These are phyloP conservation scores for Globisporangium lucens DNA, from an alignment of 352 stramenopile genomes.

Conservation along the genomic window DNA sequence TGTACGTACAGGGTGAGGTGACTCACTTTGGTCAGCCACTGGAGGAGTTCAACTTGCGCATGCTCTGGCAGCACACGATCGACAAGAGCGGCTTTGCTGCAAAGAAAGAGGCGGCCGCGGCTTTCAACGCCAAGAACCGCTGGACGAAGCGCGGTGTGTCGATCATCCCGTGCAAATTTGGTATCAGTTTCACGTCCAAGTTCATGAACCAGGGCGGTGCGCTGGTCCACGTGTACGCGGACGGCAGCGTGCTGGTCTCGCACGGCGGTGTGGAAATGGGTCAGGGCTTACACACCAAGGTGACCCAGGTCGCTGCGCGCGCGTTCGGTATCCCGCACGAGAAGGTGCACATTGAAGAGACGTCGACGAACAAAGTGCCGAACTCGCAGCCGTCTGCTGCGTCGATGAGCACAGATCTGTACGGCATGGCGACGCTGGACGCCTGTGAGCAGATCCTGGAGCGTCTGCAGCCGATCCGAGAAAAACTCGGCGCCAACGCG, in stretches of 20 bases:
- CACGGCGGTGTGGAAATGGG: conserved; percentile 98
- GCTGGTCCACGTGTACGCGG: conserved; percentile 94
- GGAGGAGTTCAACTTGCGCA: conserved; percentile 89
- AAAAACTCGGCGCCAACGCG: conserved; percentile 68
- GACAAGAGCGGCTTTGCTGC: conserved; percentile 65
- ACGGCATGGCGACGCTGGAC: conserved; percentile 96
- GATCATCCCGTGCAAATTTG: conserved; percentile 91
- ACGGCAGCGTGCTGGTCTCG: conserved; percentile 94
- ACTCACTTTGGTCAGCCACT: conserved; percentile 94
- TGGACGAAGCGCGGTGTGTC: conserved; percentile 90
- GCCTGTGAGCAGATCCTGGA: conserved; percentile 94
- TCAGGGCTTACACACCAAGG: conserved; percentile 96
- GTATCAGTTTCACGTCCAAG: conserved; percentile 95
- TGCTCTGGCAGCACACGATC: conserved; percentile 77
- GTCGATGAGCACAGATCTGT: conserved; percentile 95
- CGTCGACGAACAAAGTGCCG: conserved; percentile 92
- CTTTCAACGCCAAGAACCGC: conserved; percentile 91
- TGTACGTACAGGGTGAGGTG: conserved; percentile 87
- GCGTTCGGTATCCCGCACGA: conserved; percentile 92
- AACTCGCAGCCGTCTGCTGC: conserved; percentile 94
- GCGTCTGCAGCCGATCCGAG: conserved; percentile 82
- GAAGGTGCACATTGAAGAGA: conserved; percentile 93
- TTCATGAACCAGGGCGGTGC: conserved; percentile 97
- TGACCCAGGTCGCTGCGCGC: conserved; percentile 86
- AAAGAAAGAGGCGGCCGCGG: conserved; percentile 62